These are phyloP conservation scores for Verticillium albo-atrum DNA, from an alignment of 2,329 filamentous ascomycete species.

Conservation along the genomic window DNA sequence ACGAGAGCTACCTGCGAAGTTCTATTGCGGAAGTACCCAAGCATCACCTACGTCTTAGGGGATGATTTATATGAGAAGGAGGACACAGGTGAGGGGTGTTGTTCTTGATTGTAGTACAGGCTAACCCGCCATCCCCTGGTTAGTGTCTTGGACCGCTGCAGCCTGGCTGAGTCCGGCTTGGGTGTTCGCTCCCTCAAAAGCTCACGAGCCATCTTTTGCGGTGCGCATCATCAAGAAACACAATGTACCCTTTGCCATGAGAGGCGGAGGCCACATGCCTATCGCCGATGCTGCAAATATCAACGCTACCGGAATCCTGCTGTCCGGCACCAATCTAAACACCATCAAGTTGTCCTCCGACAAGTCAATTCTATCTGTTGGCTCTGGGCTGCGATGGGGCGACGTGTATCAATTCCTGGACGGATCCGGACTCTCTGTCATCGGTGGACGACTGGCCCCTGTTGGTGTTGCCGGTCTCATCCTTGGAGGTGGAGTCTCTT, in stretches of 20 bases:
- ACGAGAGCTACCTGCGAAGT: too few relatives aligned
- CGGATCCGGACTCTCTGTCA: slow-evolving; percentile 15
- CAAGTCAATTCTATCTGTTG: slow-evolving; percentile 18
- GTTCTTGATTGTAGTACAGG: too few relatives aligned
- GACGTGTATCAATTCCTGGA: slow-evolving; percentile 22
- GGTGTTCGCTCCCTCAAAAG: too few relatives aligned
- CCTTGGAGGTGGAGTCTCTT: slow-evolving; percentile 27
- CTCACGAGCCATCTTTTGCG: too few relatives aligned
- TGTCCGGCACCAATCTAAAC: slow-evolving; percentile 18
- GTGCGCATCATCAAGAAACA: too few relatives aligned
- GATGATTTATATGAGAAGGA: too few relatives aligned
- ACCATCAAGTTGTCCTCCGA: slow-evolving; percentile 20
- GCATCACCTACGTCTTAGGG: too few relatives aligned
- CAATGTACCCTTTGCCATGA: slow-evolving; percentile 40
- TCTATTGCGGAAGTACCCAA: too few relatives aligned
- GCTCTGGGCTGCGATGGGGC: slow-evolving; percentile 24
- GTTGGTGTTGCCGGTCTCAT: slow-evolving; percentile 23
- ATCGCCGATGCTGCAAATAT: slow-evolving; percentile 33
- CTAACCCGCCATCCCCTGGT: too few relatives aligned
- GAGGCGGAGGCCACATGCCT: slow-evolving; percentile 39
- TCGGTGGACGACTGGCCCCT: slow-evolving; percentile 21
- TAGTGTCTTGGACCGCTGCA: too few relatives aligned
- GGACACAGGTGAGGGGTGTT: too few relatives aligned
- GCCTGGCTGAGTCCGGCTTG: too few relatives aligned
- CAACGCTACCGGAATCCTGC: not conserved